A percentile compares a stretch with the other conserved stretches of the same genome.
phyloP scores from a whole-genome alignment of 495 filamentous ascomycete species.

The Aspergillus bridgeri region DNA sequence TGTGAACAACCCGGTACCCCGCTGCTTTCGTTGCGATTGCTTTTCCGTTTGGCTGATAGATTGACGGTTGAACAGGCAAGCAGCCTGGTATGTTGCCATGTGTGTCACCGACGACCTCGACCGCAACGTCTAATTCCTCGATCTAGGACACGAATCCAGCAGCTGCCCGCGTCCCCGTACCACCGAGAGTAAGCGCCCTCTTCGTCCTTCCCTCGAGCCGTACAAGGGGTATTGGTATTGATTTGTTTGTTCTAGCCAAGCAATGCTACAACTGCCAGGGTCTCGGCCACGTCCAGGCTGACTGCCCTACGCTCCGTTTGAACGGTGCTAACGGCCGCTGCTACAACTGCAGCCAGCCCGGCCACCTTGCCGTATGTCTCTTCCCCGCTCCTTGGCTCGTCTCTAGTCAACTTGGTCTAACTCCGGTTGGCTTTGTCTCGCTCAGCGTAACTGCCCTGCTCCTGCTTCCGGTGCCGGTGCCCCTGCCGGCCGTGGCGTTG shows the following conservation, averaged over 20 bases:
- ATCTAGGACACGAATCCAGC: slow-evolving; percentile 95
- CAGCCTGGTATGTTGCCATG: slow-evolving; percentile 63
- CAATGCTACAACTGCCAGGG: slow-evolving; percentile 99
- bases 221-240: background rate
- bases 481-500: slow-evolving; percentile 50
- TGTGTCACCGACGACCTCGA: slow-evolving; percentile 16
- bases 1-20: slow-evolving; percentile 25
- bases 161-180: slow-evolving; percentile 93
- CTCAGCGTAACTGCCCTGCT: slow-evolving; percentile 79
- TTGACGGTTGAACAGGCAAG: slow-evolving; percentile 56
- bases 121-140: slow-evolving; percentile 33
- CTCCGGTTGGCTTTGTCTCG: background rate
- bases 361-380: slow-evolving; percentile 74
- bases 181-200: slow-evolving; percentile 70
- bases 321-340: slow-evolving; percentile 84
- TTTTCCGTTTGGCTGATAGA: slow-evolving; percentile 23
- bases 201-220: background rate
- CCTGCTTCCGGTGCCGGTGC: slow-evolving; percentile 52
- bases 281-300: slow-evolving; percentile 95
- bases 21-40: background rate
- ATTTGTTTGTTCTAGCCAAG: slow-evolving; percentile 59
- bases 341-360: slow-evolving; percentile 91
- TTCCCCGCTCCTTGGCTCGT: background rate
- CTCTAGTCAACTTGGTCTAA: background rate
- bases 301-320: slow-evolving; percentile 94